Base-by-base conservation (phyloP, 2,329 filamentous ascomycete genomes). In the Aspergillus sp. region DNA sequence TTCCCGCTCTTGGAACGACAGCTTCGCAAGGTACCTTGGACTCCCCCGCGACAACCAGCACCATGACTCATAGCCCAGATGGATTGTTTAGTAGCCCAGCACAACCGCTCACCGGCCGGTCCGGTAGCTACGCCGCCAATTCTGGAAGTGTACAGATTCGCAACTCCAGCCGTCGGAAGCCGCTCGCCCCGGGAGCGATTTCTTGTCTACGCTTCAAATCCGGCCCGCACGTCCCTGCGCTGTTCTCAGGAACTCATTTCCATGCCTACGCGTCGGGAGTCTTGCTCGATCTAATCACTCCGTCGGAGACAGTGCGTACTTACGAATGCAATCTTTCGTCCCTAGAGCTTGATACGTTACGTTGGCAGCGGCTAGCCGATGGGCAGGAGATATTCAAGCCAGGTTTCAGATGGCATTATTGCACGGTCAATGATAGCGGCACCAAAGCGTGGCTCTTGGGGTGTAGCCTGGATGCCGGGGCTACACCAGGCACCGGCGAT, bases 321-420 rank as follows among this genome's bases (percentile, higher is more conserved):
- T 87, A 88, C 58, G 92, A 97, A 62, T 97, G 93, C 59, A 96
- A 92, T 17, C 73, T 99, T 19, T 96, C 91, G 0, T 89, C 91
- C 3, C 77, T 99, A 21, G 94, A 99, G 63, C 78, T 99, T 10
- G 88, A 88, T 53, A 88, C 89, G 0, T 76, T 97, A 46, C 87
- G 92, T 45, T 99, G 94, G 94, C 91, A 96, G 71, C 95, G 92
- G 68, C 80, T 99, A 16, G 94, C 93, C 1, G 93, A 97, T 65
- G 94, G 94, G 3, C 88, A 90, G 46, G 94, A 99, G 67, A 87
- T 99, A 31, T 99, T 97, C 74, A 89, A 89, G 61, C 79, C 86
- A 0, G 90, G 88, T n/a, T 97, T 94, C 70, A 85, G 93, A 54
- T 99, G 94, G 94, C 93, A 97, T 71, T 99, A 99, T 69, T 97